Base-by-base conservation (phyloP, 2,329 filamentous ascomycete genomes). In the Bipolaris bicolor region DNA sequence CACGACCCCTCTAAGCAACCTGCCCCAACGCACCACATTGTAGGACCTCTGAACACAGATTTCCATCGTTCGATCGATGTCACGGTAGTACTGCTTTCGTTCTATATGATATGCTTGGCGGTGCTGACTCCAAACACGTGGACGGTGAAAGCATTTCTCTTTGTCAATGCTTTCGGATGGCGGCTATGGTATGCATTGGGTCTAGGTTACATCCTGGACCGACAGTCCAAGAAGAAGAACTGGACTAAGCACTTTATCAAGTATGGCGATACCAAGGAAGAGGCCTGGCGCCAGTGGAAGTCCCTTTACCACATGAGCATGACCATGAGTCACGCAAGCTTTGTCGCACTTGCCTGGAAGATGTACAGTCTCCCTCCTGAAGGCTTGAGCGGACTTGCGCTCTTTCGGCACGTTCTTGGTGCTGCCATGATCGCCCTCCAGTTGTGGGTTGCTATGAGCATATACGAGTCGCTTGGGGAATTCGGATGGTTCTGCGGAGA, bases 211-310 rank as follows among this genome's bases (percentile, higher is more conserved):
- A 88, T 98, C 58, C 84, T 99, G 46, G 88, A 91, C 68, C 84
- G 86, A 53, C 95, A 99, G 77, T 97, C 94, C 18, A 89, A 89
- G 70, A 87, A 89, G 77, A 98, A 98, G 80, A 88, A 90, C 76
- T 98, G 95, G 92, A 98, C 94, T 15, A 88, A 95, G 24, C 95
- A 99, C 80, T 99, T 98, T 73, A 86, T 99, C 78, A 99, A 99
- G 76, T 97, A 90, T 70, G 95, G 95, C 60, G 95, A 98, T 75
- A 92, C 86, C 60, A 88, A 88, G 3, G 89, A 90, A 60, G 95
- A 98, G 77, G 94, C 94, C 3, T 99, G 95, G 95, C 88, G 90
- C 55, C 94, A 99, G 75, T 99, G 95, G 95, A 98, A 97, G 78
- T 92, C 90, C 31, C 87, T 96, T 70, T 97, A 97, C 71, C 92